Conservation (phyloP, 2,329 filamentous ascomycete species). For the Penicillium brevicompactum region DNA sequence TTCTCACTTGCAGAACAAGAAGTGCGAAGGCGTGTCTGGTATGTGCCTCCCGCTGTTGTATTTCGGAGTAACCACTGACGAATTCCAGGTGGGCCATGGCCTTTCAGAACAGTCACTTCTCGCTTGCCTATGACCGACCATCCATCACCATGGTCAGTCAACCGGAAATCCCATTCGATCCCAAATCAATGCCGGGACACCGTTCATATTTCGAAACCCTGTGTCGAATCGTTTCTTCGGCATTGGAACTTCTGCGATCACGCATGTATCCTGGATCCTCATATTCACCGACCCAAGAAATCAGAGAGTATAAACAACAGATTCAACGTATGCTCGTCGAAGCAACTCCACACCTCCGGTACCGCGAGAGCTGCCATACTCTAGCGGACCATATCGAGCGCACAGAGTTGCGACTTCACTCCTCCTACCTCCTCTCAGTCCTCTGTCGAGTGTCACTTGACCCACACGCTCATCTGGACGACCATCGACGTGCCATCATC, state of each 20-base stretch:
- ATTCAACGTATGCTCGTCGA: conserved; percentile 59
- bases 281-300: conserved; percentile 53
- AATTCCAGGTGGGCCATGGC: conserved; percentile 55
- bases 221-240: conserved; percentile 53
- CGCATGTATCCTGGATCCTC: conserved; percentile 52
- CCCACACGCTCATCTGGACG: conserved; percentile 42
- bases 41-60: conserved; percentile 9
- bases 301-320: conserved; percentile 57
- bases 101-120: conserved; percentile 64
- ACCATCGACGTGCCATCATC: conserved; percentile 38
- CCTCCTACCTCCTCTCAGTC: conserved; percentile 62
- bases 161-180: conserved; percentile 50
- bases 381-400: conserved; percentile 57
- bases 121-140: conserved; percentile 61
- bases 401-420: conserved; percentile 61
- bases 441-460: conserved; percentile 59
- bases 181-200: conserved; percentile 53
- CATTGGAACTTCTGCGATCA: conserved; percentile 58
- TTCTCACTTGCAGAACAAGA: conserved; percentile 48
- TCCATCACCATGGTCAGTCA: conserved; percentile 55
- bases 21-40: conserved; percentile 42
- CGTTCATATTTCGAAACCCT: conserved; percentile 59
- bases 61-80: background rate
- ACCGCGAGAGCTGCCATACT: conserved; percentile 42
- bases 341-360: conserved; percentile 58